These are phyloP conservation scores for Aspergillus felis DNA, from an alignment of 2,329 filamentous ascomycete genomes.

Conservation along the genomic window DNA sequence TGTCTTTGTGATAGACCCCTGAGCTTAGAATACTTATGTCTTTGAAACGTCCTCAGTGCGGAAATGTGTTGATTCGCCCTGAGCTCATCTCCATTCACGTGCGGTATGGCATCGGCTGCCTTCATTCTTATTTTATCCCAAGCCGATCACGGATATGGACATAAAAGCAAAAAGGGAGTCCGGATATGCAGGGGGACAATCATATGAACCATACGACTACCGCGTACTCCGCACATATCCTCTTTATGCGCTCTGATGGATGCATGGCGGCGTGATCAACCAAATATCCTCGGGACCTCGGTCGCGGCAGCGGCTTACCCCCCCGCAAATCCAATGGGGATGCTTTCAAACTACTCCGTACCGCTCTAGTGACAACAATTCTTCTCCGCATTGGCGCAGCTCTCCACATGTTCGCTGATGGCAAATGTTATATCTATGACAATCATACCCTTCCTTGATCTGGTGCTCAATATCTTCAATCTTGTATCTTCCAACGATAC, in stretches of 20 bases:
- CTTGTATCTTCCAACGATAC: background rate
- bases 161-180: background rate
- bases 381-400: conserved; percentile 5
- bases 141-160: too few relatives aligned
- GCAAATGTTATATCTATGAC: background rate
- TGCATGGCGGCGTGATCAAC: background rate
- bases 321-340: conserved; percentile 22
- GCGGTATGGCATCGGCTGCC: too few relatives aligned
- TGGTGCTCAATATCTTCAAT: background rate
- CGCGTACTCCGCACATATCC: background rate
- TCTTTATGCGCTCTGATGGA: background rate
- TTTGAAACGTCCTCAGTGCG: too few relatives aligned
- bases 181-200: background rate
- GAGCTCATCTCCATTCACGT: too few relatives aligned
- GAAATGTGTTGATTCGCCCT: too few relatives aligned
- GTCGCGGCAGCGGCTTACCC: conserved; percentile 13
- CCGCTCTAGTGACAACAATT: background rate
- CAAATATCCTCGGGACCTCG: conserved; percentile 32
- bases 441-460: conserved; percentile 6
- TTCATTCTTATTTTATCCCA: too few relatives aligned
- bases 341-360: background rate
- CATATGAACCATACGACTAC: background rate
- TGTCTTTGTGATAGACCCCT: too few relatives aligned
- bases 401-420: background rate
- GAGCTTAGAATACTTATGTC: too few relatives aligned